Evolutionary conservation across 805 yeast genomes (phyloP).

Genomic region (Lipomyces anomalus): DNA sequence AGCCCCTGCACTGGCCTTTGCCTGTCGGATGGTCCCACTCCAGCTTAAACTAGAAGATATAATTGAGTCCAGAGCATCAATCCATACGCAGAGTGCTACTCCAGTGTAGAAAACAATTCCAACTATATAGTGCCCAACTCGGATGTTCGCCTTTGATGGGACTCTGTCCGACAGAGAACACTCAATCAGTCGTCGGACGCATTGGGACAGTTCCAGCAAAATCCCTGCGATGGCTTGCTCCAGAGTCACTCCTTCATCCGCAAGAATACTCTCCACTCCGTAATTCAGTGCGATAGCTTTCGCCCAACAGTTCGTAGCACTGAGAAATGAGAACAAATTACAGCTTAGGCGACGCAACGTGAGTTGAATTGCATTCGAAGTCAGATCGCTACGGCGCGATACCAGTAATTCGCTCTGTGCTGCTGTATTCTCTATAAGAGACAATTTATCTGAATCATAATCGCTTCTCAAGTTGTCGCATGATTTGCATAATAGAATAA

Average conservation of each 20-base stretch:
- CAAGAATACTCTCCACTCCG: background rate
- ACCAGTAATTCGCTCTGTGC: background rate
- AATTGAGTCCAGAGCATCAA: constrained; percentile 3
- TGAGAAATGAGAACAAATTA: background rate
- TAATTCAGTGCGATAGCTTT: background rate
- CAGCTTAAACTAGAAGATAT: background rate
- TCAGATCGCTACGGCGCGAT: background rate
- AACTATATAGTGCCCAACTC: constrained; percentile 52
- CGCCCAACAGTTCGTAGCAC: background rate
- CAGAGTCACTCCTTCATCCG: no score
- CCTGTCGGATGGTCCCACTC: background rate
- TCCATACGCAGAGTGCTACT: constrained; percentile 2
- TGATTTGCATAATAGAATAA: background rate
- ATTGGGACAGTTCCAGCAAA: constrained; percentile 37
- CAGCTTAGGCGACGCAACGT: no score
- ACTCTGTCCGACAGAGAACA: constrained; percentile 41
- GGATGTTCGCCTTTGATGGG: constrained; percentile 41
- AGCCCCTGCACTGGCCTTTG: constrained; percentile 20
- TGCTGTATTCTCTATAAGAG: background rate
- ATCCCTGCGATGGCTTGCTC: constrained; percentile 1
- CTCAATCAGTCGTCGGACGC: constrained; percentile 47
- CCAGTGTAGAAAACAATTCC: constrained; percentile 48
- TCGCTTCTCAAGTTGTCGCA: background rate
- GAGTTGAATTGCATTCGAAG: background rate
- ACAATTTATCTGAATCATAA: background rate